Evolutionary conservation across 305 asterid species (phyloP), one percentile per base, ranked within the genome.

Genomic region (Fraxinus platypoda): DNA sequence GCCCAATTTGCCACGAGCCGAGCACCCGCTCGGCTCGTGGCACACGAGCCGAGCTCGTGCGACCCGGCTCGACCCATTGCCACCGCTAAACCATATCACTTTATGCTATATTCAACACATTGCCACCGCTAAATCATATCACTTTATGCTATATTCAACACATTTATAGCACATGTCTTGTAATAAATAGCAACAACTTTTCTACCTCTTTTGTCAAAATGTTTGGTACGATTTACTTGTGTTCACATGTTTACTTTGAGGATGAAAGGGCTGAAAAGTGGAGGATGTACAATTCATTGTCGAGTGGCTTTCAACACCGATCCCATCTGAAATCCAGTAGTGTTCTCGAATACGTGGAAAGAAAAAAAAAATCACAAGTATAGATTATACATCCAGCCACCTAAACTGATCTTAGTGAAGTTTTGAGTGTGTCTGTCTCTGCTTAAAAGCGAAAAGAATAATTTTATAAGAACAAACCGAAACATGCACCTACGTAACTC

Each of bases 281-380:
- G 74, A 38, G 71, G 54, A 64, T 74, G 81, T 83, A 76, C 83
- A 68, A 66, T 80, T 25, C 34, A 75, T 35, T 38, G 38, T 12
- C 70, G 1, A 17, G 62, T 15, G 21, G 8, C 62, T 52, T 17
- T 52, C 23, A 52, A 52, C 8, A 17, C 7, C 23, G 4, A 17
- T 23, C 15, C 62, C 62, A 1, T 1, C 8, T 52, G 23, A 17
- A 52, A 17, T 52, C 0, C 23, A 52, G 0, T 52, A 52, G 2
- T 0, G 4, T 52, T 52, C 4, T 52, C 2, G 21, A 17, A 49
- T 3, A 4, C 4, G 2, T 49, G 21, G 7, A 49, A 49, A 49
- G 19, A 49, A 13, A 49, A 13, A 11, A 9, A 43, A 15, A 43
- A 2, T 15, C 23, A 43, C 54, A 2, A 43, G n/a, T 2, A 43